Conservation (phyloP, 345 rosid species). For the Salix udensis region DNA sequence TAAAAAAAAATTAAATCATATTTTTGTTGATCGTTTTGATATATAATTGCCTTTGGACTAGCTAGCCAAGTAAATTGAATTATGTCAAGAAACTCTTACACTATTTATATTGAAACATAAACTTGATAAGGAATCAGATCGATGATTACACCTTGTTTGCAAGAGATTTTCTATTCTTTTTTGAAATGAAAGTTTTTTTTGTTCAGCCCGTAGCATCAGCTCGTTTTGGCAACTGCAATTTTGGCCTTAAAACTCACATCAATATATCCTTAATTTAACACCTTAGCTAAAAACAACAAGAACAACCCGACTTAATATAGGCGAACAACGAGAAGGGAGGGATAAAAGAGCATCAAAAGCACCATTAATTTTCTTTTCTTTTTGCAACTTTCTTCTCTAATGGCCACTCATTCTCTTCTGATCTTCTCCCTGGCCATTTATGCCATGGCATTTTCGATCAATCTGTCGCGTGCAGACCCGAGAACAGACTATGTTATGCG, state of each 20-base stretch:
- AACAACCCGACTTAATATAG: not conserved
- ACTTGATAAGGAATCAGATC: no score
- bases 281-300: not conserved
- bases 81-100: no score
- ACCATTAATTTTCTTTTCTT: not conserved
- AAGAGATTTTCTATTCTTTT: no score
- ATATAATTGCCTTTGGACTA: no score
- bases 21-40: no score
- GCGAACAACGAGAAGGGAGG: not conserved
- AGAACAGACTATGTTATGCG: constrained; percentile 31
- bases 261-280: not conserved
- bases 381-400: not conserved
- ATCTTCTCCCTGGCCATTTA: constrained; percentile 12
- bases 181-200: no score
- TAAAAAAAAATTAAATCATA: no score
- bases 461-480: constrained; percentile 15
- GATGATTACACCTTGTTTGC: no score
- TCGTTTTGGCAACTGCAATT: not conserved
- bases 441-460: not conserved
- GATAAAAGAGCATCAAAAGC: not conserved
- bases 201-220: not conserved
- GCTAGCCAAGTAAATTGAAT: no score
- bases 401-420: constrained; percentile 10
- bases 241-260: not conserved
- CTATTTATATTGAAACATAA: no score